These are phyloP conservation scores for Acacia melanoxylon DNA, from an alignment of 306 rosid species.

Conservation along the genomic window DNA sequence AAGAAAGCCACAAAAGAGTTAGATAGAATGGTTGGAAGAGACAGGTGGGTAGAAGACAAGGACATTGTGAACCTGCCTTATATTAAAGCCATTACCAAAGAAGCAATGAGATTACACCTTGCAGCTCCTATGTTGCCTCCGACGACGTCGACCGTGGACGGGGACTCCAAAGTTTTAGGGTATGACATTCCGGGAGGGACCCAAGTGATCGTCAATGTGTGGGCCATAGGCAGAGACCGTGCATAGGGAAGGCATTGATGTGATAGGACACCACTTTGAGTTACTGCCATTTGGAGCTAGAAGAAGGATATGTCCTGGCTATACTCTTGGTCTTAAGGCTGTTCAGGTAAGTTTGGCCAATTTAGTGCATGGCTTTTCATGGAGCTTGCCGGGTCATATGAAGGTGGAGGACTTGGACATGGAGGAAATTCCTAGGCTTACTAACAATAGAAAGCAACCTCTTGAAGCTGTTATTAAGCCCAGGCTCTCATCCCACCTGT, in stretches of 20 bases:
- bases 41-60: not conserved
- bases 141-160: not conserved
- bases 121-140: not conserved
- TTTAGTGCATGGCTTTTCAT: not conserved
- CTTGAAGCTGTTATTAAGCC: not conserved
- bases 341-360: conserved; percentile 46
- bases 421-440: not conserved
- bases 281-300: not conserved
- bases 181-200: not conserved
- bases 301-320: not conserved
- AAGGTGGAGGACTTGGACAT: not conserved
- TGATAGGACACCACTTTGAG: not conserved
- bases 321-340: conserved; percentile 42
- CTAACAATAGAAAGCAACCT: not conserved
- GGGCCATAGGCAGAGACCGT: not conserved
- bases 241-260: not conserved
- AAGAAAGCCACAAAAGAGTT: not conserved
- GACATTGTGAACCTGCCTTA: not conserved
- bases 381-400: conserved; percentile 38
- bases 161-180: not conserved
- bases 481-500: not conserved
- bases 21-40: not conserved
- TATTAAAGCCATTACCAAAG: not conserved
- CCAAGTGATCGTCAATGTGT: not conserved
- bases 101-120: not conserved